These are phyloP conservation scores for Aspergillus latus DNA, from an alignment of 2,329 filamentous ascomycete species.

Conservation along the genomic window DNA sequence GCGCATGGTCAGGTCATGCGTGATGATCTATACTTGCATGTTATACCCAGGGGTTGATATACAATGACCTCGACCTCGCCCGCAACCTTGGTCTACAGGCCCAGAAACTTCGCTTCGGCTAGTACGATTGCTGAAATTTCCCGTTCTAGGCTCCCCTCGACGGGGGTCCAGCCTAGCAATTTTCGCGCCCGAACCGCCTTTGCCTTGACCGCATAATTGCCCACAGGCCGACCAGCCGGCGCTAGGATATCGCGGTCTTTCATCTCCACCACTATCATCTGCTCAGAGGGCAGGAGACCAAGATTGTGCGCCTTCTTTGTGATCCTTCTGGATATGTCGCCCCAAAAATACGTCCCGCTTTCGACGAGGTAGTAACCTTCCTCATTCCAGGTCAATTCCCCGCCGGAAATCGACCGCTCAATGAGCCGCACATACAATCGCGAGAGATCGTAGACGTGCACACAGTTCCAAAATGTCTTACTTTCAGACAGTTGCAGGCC, in stretches of 20 bases:
- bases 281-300: background rate
- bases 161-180: background rate
- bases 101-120: background rate
- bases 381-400: background rate
- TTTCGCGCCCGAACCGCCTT: background rate
- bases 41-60: background rate
- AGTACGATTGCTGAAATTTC: background rate
- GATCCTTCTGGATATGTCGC: background rate
- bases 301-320: background rate
- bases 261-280: background rate
- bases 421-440: background rate
- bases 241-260: background rate
- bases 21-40: background rate
- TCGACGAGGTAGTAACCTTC: conserved; percentile 6
- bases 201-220: background rate
- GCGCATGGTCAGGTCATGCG: background rate
- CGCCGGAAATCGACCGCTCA: background rate
- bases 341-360: background rate
- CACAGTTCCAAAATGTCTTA: background rate
- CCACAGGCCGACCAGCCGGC: background rate
- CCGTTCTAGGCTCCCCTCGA: background rate
- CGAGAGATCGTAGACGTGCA: background rate
- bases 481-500: background rate
- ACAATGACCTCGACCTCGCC: background rate
- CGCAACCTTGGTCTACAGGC: background rate